Base-by-base conservation (phyloP, 2,329 filamentous ascomycete species). In the Colletotrichum tropicale region DNA sequence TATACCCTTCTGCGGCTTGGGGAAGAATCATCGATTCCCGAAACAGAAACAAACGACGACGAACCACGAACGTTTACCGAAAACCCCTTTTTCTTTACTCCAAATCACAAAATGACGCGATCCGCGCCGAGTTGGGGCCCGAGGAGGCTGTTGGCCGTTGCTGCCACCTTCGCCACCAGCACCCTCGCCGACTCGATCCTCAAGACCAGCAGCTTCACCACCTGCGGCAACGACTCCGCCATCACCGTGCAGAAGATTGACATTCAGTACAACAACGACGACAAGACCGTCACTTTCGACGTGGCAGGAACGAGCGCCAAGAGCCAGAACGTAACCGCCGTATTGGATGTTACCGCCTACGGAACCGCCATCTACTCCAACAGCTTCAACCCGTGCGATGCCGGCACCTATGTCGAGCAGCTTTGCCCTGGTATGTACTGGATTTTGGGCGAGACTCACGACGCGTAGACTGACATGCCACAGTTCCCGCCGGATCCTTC, bases 341-440 rank as follows among this genome's bases (percentile, higher is more conserved):
- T 86, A 5, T 88, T 98, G 75, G 89, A 91, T 26, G 94, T 98
- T 52, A 94, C 90, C 30, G 96, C 96, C 10, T 98, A 98, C 81
- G 97, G 97, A 75, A 91, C 91, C 74, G 85, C 94, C 76, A 91
- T 98, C 28, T 98, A 98, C 85, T 88, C 90, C 52, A 94, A 95
- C 75, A 87, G 86, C 6, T 98, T 98, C 85, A 92, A 98, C 81
- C 97, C 97, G 43, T 99, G 97, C 84, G 90, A 93, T 21, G 79
- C 86, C 3, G 85, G 82, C 48, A 96, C 92, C 21, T 93, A 91
- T 78, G 90, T 98, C 66, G 83, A 90, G 10, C 87, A 95, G 80
- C 88, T 99, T 64, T 99, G 97, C 85, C 97, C 97, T 81, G 89
- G 94, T 95, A 89, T 76, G 91, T 84, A 38, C 24, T 32, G 26